Base-by-base conservation (phyloP, 2,329 filamentous ascomycete species). In the Aspergillus texensis region DNA sequence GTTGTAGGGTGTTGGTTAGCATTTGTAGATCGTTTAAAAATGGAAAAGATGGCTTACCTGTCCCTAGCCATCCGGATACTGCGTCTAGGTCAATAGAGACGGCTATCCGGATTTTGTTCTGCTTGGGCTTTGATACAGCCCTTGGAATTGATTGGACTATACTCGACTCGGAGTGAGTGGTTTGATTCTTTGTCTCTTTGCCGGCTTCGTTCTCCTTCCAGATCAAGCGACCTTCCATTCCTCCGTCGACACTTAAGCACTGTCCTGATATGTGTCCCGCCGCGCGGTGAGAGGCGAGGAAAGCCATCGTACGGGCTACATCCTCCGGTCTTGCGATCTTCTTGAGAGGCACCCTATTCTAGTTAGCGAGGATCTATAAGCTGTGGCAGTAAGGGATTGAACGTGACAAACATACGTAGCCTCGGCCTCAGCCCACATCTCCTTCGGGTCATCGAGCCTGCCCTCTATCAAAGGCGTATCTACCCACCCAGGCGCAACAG, bases 51-150 rank as follows among this genome's bases (percentile, higher is more conserved):
- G n/a, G 67, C 63, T 63, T 70, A 59, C 85, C 85, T 5, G 86
- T 88, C 19, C 86, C 86, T 4, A 88, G 78, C 79, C 85, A 88
- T 57, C 86, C 86, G 0, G 84, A 86, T 2, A 88, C 81, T 14
- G 86, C 86, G 65, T 88, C 86, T 61, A 88, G 84, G 70, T 88
- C 85, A 45, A 82, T 74, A 1, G 80, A 80, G 32, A 82, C 67
- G 26, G 68, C 67, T 21, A 74, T 52, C 9, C 71, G 68, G 48
- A 74, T 67, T 30, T 71, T 71, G 43, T 71, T 71, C 28, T 62
- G 60, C 39, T 61, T 62, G 12, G 64, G 53, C 10, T 46, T 55
- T 8, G 56, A n/a, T 12, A 71, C 24, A 8, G 63, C 12, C 19
- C 39, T 50, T 11, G 70, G 67, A 12, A 71, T 70, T n/a, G 30